These are phyloP conservation scores for Xylaria telfairii DNA, from an alignment of 495 filamentous ascomycete species.

Conservation along the genomic window DNA sequence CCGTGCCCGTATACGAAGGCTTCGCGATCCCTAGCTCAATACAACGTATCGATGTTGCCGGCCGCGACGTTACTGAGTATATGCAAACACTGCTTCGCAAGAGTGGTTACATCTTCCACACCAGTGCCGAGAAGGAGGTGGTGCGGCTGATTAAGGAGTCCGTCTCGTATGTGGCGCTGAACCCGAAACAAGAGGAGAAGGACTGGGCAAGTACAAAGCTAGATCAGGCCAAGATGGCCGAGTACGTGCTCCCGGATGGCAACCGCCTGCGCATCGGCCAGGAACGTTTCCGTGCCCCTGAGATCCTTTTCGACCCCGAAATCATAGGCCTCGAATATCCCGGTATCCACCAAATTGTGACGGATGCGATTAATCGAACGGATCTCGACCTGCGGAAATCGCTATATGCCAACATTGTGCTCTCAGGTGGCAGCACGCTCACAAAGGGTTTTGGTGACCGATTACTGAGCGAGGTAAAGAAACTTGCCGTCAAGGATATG, in stretches of 20 bases:
- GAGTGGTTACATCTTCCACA: slow-evolving; percentile 93
- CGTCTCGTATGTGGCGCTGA: slow-evolving; percentile 86
- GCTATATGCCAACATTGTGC: slow-evolving; percentile 93
- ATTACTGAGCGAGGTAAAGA: slow-evolving; percentile 87
- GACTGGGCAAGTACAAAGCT: slow-evolving; percentile 79
- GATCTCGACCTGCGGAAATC: slow-evolving; percentile 95
- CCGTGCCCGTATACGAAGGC: slow-evolving; percentile 96
- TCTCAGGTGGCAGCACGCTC: slow-evolving; percentile 92
- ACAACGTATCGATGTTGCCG: slow-evolving; percentile 93
- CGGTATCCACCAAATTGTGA: slow-evolving; percentile 95
- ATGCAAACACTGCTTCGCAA: slow-evolving; percentile 91
- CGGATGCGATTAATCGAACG: slow-evolving; percentile 95
- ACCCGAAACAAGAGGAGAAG: slow-evolving; percentile 94
- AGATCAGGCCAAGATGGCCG: slow-evolving; percentile 72
- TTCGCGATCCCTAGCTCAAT: slow-evolving; percentile 97
- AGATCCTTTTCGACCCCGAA: slow-evolving; percentile 97
- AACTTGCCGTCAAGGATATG: slow-evolving; percentile 96
- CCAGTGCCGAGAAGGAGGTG: slow-evolving; percentile 97
- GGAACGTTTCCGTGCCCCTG: slow-evolving; percentile 93
- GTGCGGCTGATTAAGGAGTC: slow-evolving; percentile 97
- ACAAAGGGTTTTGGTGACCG: slow-evolving; percentile 91
- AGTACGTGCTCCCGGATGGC: slow-evolving; percentile 91
- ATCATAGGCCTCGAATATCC: slow-evolving; percentile 97
- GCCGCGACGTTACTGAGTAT: slow-evolving; percentile 97
- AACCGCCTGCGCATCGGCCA: slow-evolving; percentile 52